Base-by-base conservation (phyloP, 768 basidiomycete genomes). In the Phaeotremella skinneri region DNA sequence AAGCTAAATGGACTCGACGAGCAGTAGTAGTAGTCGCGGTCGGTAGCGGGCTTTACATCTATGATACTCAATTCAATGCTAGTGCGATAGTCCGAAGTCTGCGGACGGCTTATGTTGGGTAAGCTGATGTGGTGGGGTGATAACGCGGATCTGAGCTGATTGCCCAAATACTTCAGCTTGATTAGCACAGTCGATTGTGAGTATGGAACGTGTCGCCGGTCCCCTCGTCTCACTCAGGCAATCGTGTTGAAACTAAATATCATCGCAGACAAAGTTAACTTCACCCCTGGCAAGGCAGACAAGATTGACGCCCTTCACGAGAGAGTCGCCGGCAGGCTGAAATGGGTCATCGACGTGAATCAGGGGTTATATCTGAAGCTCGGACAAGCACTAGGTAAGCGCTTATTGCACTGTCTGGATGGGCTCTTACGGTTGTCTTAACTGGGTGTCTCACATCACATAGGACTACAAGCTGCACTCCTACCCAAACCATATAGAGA, bases 231-330 rank as follows among this genome's bases (percentile, higher is more conserved):
- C n/a, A n/a, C n/a, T n/a, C 32, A 63, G 60, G 0, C 25, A 53
- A 9, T n/a, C n/a, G n/a, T n/a, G n/a, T n/a, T n/a, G n/a, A n/a
- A n/a, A 84, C 59, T 86, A 90, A 48, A 86, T 87, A 4, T n/a
- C n/a, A 61, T 85, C 57, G 87, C 90, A 79, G 94, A 92, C 80
- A 96, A 97, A 72, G 75, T 87, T 51, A 92, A 93, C 78, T 96
- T 94, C 66, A 85, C 81, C 7, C 85, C 86, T 0, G 82, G 83
- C 48, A 73, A 77, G 23, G 84, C 83, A 0, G 84, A 88, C 26
- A 77, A 81, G 51, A 92, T 94, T 69, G 87, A 89, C 4, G 81
- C 84, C 26, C 79, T 97, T 2, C 93, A 97, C 63, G 84, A 89
- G 63, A 84, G 93, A 43, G 89, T 92, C 9, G 91, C 90, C 0